Base-by-base conservation (phyloP, 306 rosid genomes). In the Ammopiptanthus mongolicus region DNA sequence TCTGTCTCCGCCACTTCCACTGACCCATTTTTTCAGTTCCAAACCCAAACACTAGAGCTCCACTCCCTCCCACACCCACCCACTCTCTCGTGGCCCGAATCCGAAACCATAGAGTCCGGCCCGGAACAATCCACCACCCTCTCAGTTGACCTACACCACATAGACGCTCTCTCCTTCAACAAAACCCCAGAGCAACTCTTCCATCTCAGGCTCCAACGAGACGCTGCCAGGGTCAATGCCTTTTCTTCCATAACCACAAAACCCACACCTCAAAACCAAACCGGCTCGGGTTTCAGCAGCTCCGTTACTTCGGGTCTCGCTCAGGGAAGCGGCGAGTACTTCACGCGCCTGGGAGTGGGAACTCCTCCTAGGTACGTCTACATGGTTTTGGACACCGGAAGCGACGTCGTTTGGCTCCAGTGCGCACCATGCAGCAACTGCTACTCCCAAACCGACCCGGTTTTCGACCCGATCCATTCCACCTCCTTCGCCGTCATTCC, bases 311-410 rank as follows among this genome's bases (percentile, higher is more conserved):
- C 96, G 6, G 96, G 96, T 3, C 86, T 90, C 22, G 59, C 92
- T 3, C 90, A 80, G 65, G 96, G 96, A 2, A 87, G 92, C 61
- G 96, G 96, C 9, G 96, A 90, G 72, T 90, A 90, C 82, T 90
- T 90, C 85, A 90, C 96, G 31, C 90, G 96, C 67, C 42, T 90
- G n/a, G 96, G 96, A 41, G 92, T 90, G 0, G 96, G 92, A 1
- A 86, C 90, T 0, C 96, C 96, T 2, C 87, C 96, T 4, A 83
- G 62, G 28, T 86, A 87, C 70, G 64, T 84, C 1, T 88, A 80
- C 80, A 83, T 90, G 92, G 96, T 90, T 13, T 34, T 90, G 6
- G 96, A 90, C 56, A 90, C 92, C 0, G 96, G 92, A 18, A 86
- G 91, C 60, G 96, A 90, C 79, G 73, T 90, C 51, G 89, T 86